These are phyloP conservation scores for Pharnaceum exiguum DNA, from an alignment of 148 eudicot species.

Conservation along the genomic window DNA sequence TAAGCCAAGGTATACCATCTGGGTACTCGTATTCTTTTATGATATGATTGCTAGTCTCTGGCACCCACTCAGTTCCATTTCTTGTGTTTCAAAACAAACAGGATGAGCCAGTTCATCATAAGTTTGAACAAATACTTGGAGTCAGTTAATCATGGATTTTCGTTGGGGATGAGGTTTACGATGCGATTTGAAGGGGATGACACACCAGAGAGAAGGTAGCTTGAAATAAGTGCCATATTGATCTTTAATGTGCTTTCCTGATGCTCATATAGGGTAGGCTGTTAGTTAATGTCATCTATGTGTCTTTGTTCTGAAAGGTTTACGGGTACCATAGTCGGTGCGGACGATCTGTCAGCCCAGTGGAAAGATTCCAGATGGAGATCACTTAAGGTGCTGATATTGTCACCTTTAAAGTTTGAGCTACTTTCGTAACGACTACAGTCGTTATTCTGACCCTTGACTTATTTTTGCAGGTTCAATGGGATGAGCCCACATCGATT, in stretches of 20 bases:
- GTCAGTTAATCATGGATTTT: constrained; percentile 48
- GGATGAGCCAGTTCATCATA: constrained; percentile 96
- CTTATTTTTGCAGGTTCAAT: constrained; percentile 60
- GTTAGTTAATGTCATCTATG: not conserved
- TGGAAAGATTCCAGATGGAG: constrained; percentile 91
- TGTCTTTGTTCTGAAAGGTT: constrained; percentile 42
- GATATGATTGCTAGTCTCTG: not conserved
- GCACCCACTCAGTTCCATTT: not conserved
- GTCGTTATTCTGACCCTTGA: not conserved
- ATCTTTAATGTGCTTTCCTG: not conserved
- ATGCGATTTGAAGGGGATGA: constrained; percentile 99
- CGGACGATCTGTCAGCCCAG: constrained; percentile 62
- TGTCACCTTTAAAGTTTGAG: not conserved
- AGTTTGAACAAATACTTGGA: constrained; percentile 87
- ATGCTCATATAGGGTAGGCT: no score
- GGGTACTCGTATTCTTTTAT: no score
- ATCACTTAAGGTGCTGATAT: constrained; percentile 57
- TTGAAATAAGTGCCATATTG: not conserved
- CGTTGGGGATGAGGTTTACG: constrained; percentile 83
- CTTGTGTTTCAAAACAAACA: constrained; percentile 18
- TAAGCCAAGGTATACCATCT: constrained; percentile 69
- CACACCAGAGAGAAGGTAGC: constrained; percentile 82
- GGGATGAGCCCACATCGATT: constrained; percentile 89
- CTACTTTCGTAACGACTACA: not conserved
- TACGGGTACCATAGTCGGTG: constrained; percentile 84